Percentiles rank a stretch among this genome's conserved stretches.
Conservation (phyloP, 2,329 filamentous ascomycete genomes). For the Rutstroemia sp. region DNA sequence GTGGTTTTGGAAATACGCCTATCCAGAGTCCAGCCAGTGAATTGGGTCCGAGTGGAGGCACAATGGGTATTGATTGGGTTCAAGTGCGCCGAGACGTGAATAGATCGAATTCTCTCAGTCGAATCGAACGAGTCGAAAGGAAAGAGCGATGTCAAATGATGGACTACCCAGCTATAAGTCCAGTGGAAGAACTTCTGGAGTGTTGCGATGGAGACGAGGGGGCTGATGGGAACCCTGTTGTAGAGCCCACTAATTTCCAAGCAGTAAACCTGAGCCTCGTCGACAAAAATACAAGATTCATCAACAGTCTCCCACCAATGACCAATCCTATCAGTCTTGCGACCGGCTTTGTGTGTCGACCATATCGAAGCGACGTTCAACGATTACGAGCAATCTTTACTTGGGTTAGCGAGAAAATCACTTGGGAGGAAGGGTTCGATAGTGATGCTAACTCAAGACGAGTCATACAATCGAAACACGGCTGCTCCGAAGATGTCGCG, state of each 20-base stretch:
- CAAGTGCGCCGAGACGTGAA: conserved; percentile 94
- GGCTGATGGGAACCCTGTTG: conserved; percentile 75
- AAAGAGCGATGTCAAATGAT: conserved; percentile 91
- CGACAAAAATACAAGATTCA: conserved; percentile 91
- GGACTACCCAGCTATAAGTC: conserved; percentile 79
- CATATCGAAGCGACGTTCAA: conserved; percentile 91
- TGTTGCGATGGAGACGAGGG: conserved; percentile 85
- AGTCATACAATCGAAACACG: conserved; percentile 77
- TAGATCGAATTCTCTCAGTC: conserved; percentile 85
- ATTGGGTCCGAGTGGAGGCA: conserved; percentile 53
- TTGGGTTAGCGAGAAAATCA: conserved; percentile 91
- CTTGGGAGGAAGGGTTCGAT: conserved; percentile 93
- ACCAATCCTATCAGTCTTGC: conserved; percentile 77
- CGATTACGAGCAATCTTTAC: conserved; percentile 90
- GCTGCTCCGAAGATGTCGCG: conserved; percentile 83
- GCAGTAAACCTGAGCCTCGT: conserved; percentile 76
- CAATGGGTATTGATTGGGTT: conserved; percentile 74
- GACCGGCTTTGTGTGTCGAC: conserved; percentile 86
- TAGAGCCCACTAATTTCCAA: conserved; percentile 73
- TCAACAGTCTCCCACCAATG: conserved; percentile 73
- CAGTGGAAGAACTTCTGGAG: conserved; percentile 82
- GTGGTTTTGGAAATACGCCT: conserved; percentile 36
- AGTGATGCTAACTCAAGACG: conserved; percentile 69
- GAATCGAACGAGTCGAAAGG: conserved; percentile 77
- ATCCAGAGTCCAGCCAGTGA: conserved; percentile 52